Evolutionary conservation across 805 yeast species (phyloP), one percentile per base, ranked within the genome.

Genomic region (Ogataea zsoltii): DNA sequence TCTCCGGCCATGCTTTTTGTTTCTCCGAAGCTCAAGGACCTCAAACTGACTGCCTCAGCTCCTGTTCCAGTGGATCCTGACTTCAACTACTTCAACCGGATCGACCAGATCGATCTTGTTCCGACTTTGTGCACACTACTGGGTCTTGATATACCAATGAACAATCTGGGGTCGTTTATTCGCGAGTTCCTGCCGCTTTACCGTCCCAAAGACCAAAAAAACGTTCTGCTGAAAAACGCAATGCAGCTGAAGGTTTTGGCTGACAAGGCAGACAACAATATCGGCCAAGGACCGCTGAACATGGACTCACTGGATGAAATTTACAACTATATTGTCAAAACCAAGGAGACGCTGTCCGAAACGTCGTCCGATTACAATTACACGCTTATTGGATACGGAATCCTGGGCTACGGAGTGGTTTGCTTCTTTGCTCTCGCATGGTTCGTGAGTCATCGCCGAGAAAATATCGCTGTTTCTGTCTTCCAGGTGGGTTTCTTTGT

Each of bases 281-380:
- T 49, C 2, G 46, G 45, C 3, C 38, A 46, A 3, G 51, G 46
- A 4, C 38, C 55, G 29, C 35, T 33, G 3, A 39, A 57, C 46
- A 21, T 56, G 15, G 28, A 33, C 4, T 49, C 54, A 7, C 33
- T 19, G 9, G 29, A 46, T 0, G 46, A 47, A 4, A 32, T 62
- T 1, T 7, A 41, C 36, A 50, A 53, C 1, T 74, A 73, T 49
- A 73, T 88, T 53, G 41, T 46, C 3, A 51, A 56, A 3, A 65
- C 82, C 0, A 91, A 85, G 63, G 65, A 65, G 1, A 58, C 63
- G 1, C 63, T 87, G 25, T 75, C 84, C 3, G 68, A 70, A 19
- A 69, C 85, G 2, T 81, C 97, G 0, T 84, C 96, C 2, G 82
- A 86, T 53, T 94, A 94, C 62, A 75, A 82, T 38, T 75, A 83